Evolutionary conservation across 139 green algal species (phyloP).

Genomic region (Chlamydomonas sp.): DNA sequence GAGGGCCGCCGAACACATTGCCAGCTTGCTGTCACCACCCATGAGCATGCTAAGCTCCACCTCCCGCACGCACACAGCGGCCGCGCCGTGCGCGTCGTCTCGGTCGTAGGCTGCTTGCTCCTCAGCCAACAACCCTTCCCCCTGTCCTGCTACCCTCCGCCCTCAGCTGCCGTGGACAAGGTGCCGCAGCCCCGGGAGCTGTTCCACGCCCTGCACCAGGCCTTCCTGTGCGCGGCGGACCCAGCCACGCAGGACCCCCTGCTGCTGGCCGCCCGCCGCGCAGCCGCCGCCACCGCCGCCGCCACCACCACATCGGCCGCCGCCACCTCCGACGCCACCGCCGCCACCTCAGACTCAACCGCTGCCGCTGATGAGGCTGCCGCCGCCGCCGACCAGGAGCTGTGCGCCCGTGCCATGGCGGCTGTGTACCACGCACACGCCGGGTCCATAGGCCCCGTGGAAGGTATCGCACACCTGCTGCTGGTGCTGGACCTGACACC

Average conservation of each 20-base stretch:
- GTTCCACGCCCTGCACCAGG: conserved; percentile 83
- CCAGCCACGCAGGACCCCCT: background rate
- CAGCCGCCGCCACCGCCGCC: background rate
- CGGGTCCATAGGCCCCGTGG: conserved; percentile 73
- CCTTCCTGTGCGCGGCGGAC: conserved; percentile 75
- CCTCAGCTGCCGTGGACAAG: conserved; percentile 66
- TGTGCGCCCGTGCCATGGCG: conserved; percentile 90
- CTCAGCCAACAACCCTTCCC: background rate
- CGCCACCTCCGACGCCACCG: background rate
- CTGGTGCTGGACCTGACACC: conserved; percentile 77
- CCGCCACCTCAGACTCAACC: background rate
- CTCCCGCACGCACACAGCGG: background rate
- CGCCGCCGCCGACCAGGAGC: conserved; percentile 49
- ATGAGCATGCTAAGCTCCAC: background rate
- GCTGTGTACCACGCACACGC: conserved; percentile 73
- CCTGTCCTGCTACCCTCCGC: background rate
- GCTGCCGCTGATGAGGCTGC: background rate
- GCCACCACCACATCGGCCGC: background rate
- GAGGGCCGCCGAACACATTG: too few species aligned
- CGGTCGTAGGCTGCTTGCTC: background rate
- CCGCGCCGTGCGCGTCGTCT: too few species aligned
- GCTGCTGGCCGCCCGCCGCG: background rate
- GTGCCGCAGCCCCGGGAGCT: conserved; percentile 81
- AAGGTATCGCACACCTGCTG: conserved; percentile 79
- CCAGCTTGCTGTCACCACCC: too few species aligned